These are phyloP conservation scores for Asterochloris sp. DNA, from an alignment of 139 green algal species.

Conservation along the genomic window DNA sequence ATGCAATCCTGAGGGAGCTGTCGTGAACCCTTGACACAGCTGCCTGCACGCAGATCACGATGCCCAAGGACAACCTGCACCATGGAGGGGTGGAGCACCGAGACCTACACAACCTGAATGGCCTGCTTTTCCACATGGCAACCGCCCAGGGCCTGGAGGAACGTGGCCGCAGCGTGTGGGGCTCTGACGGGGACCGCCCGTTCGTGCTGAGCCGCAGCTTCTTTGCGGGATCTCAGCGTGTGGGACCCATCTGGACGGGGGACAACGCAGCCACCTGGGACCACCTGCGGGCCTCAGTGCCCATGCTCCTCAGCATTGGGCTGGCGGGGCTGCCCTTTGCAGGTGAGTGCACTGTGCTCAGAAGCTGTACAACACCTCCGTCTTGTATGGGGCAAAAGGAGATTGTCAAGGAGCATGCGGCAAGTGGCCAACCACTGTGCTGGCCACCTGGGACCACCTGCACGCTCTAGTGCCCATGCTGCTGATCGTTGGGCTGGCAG, in stretches of 20 bases:
- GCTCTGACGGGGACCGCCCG: constrained; percentile 83
- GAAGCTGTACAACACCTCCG: neutral
- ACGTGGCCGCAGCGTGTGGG: constrained; percentile 41
- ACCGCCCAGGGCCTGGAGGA: constrained; percentile 66
- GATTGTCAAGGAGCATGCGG: no score
- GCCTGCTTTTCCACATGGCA: constrained; percentile 91
- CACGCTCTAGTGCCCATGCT: neutral
- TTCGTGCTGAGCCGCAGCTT: constrained; percentile 97
- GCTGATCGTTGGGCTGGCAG: neutral
- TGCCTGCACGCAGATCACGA: constrained; percentile 61
- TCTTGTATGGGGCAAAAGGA: constrained; percentile 74
- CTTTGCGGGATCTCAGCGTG: constrained; percentile 82
- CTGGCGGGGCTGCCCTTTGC: constrained; percentile 85
- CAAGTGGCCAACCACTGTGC: no score
- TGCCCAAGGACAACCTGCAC: constrained; percentile 94
- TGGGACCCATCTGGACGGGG: constrained; percentile 98
- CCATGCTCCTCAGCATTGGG: constrained; percentile 91
- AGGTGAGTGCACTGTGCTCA: constrained; percentile 26
- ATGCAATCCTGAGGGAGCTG: neutral
- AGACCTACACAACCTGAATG: constrained; percentile 95
- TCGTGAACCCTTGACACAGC: neutral
- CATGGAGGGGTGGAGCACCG: constrained; percentile 82
- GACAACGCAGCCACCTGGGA: constrained; percentile 92
- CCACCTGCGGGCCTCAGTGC: constrained; percentile 68
- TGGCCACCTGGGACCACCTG: neutral